Evolutionary conservation across 768 basidiomycete species (phyloP).

Genomic region (Lactarius hatsudake): DNA sequence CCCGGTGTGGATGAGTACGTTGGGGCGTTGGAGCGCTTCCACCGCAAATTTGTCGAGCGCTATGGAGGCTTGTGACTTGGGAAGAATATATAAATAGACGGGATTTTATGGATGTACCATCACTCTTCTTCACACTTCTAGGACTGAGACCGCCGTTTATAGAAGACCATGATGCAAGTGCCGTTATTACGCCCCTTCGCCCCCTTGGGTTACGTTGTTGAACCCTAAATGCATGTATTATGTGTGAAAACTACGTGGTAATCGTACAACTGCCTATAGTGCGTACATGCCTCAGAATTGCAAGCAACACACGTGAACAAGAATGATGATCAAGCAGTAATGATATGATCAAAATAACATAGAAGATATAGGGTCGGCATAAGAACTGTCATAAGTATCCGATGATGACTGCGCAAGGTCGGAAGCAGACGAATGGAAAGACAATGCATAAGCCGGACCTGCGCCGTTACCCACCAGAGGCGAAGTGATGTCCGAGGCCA

Average conservation of each 20-base stretch:
- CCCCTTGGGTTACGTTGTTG: background rate
- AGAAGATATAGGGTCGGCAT: slow-evolving; percentile 17
- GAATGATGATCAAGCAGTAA: slow-evolving; percentile 10
- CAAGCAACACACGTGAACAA: slow-evolving; percentile 17
- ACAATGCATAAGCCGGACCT: slow-evolving; percentile 4
- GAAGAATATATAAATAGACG: background rate
- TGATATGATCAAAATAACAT: slow-evolving; percentile 21
- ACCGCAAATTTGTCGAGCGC: slow-evolving; percentile 55
- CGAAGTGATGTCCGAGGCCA: slow-evolving; percentile 3
- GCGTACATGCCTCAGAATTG: slow-evolving; percentile 8
- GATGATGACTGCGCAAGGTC: slow-evolving; percentile 16
- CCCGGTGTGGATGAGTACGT: slow-evolving; percentile 95
- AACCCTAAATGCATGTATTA: slow-evolving; percentile 12
- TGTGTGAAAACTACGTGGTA: slow-evolving; percentile 1
- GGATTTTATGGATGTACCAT: background rate
- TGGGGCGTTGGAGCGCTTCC: slow-evolving; percentile 75
- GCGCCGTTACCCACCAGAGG: slow-evolving; percentile 10
- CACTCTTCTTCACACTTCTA: background rate
- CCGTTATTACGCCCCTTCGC: background rate
- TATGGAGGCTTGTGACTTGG: slow-evolving; percentile 34
- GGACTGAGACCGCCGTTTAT: background rate
- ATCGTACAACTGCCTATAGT: slow-evolving; percentile 21
- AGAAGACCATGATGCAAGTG: background rate
- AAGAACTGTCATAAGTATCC: slow-evolving; percentile 21
- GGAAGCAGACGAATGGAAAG: slow-evolving; percentile 11